Base-by-base conservation (phyloP, 108 stramenopile genomes). In the Nitzschia sp. region DNA sequence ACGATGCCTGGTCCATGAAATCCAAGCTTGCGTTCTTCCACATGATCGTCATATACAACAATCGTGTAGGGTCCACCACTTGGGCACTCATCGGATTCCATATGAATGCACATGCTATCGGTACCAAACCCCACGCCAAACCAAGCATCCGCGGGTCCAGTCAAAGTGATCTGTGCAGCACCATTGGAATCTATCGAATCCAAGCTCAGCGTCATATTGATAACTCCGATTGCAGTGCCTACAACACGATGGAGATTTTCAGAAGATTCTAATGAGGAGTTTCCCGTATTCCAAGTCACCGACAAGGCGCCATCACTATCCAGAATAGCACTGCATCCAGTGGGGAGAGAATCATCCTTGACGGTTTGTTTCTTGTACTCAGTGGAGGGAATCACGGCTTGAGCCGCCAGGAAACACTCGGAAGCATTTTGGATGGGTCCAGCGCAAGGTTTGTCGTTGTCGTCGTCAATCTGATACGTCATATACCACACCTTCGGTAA, bases 51-150 rank as follows among this genome's bases (percentile, higher is more conserved):
- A 19, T 1, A n/a, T 35, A 75, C 56, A 56, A 76, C 38, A 33
- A 75, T 71, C 13, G 74, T 56, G 30, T 80, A 80, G 15, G 74
- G 74, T 0, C 74, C 74, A 38, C 74, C 79, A 21, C 29, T 31
- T 2, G 72, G 54, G 42, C 77, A 78, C 45, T 78, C 77, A 61
- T 78, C 77, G 13, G 65, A 58, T 54, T 79, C 59, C 78, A 74
- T 79, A 13, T 72, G 66, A 17, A 73, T 27, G 42, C 78, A 74
- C 79, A 80, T 80, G 45, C 34, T 62, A 29, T 59, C 31, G 19
- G 79, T 19, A 33, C 74, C 73, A 58, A 80, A 76, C 3, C 74
- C 79, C 30, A 71, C 54, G 55, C 49, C 72, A 27, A 64, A 58
- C 72, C 63, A 63, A 48, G 15, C 36, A 32, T 67, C 66, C 18